Conservation (phyloP, 441 rosid genomes). For the Bruguiera hainesii region DNA sequence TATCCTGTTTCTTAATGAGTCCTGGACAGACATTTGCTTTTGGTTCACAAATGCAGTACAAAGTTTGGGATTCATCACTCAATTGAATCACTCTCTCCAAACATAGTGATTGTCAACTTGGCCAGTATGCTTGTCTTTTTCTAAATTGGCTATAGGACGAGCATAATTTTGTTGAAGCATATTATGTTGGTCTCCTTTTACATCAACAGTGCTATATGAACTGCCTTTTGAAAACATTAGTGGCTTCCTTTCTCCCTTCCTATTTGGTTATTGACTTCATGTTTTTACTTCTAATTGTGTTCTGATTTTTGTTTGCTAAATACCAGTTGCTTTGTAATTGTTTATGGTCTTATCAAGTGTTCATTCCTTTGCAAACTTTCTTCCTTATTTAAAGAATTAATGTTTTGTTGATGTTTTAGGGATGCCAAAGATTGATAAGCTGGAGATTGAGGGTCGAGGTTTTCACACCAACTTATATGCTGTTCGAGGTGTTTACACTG, state of each 20-base stretch:
- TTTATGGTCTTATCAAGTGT: slow-evolving; percentile 3
- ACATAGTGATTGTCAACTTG: slow-evolving; percentile 7
- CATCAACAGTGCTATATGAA: no score
- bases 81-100: neutral
- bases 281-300: neutral
- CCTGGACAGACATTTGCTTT: slow-evolving; percentile 2
- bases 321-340: neutral
- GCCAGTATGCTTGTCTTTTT: neutral
- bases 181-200: neutral
- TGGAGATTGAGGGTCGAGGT: slow-evolving; percentile 95
- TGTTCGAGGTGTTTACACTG: slow-evolving; percentile 79
- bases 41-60: neutral
- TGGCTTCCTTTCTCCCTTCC: neutral
- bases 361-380: slow-evolving; percentile 6
- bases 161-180: neutral
- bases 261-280: neutral
- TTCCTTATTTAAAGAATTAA: slow-evolving; percentile 3
- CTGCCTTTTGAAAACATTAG: neutral
- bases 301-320: slow-evolving; percentile 1
- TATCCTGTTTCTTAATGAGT: neutral
- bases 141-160: neutral
- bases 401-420: slow-evolving; percentile 41
- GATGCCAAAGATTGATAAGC: slow-evolving; percentile 76
- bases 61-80: neutral
- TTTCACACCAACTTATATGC: slow-evolving; percentile 93